These are phyloP conservation scores for Monosporascus ibericus DNA, from an alignment of 2,329 filamentous ascomycete genomes.

Conservation along the genomic window DNA sequence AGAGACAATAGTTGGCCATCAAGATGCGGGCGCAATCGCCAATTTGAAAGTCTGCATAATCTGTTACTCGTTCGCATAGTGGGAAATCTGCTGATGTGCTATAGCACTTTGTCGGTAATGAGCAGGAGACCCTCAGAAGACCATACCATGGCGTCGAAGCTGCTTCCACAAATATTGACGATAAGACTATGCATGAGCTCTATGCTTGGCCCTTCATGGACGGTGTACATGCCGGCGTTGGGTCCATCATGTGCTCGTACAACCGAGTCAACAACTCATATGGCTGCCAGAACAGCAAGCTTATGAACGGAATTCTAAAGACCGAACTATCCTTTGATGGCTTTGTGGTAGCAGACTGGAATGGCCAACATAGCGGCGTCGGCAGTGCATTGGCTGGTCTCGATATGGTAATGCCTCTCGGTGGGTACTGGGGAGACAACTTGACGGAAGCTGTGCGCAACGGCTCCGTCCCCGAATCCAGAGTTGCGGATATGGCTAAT, in stretches of 20 bases:
- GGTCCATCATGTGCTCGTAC: slow-evolving; percentile 62
- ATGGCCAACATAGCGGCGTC: slow-evolving; percentile 54
- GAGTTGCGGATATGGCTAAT: slow-evolving; percentile 74
- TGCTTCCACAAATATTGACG: slow-evolving; percentile 57
- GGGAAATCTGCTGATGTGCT: slow-evolving; percentile 16
- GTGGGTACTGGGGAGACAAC: slow-evolving; percentile 56
- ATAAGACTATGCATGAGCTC: slow-evolving; percentile 58
- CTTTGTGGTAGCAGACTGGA: slow-evolving; percentile 65
- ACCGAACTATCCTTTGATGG: slow-evolving; percentile 59
- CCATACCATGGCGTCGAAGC: slow-evolving; percentile 42
- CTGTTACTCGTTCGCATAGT: neutral
- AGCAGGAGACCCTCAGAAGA: slow-evolving; percentile 50
- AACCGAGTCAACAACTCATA: slow-evolving; percentile 68
- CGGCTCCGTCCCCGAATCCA: slow-evolving; percentile 63
- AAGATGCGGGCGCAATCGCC: slow-evolving; percentile 73
- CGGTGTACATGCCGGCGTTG: slow-evolving; percentile 49
- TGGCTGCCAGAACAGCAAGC: slow-evolving; percentile 65
- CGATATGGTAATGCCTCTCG: slow-evolving; percentile 67
- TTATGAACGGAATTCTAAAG: slow-evolving; percentile 64
- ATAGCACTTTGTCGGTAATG: slow-evolving; percentile 54
- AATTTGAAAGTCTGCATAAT: slow-evolving; percentile 50
- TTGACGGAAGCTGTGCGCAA: slow-evolving; percentile 71
- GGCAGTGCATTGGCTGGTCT: slow-evolving; percentile 50
- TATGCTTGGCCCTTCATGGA: slow-evolving; percentile 64
- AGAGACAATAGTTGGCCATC: slow-evolving; percentile 69